These are phyloP conservation scores for Paramecium octaurelia DNA, from an alignment of 73 alveolate species.

Conservation along the genomic window DNA sequence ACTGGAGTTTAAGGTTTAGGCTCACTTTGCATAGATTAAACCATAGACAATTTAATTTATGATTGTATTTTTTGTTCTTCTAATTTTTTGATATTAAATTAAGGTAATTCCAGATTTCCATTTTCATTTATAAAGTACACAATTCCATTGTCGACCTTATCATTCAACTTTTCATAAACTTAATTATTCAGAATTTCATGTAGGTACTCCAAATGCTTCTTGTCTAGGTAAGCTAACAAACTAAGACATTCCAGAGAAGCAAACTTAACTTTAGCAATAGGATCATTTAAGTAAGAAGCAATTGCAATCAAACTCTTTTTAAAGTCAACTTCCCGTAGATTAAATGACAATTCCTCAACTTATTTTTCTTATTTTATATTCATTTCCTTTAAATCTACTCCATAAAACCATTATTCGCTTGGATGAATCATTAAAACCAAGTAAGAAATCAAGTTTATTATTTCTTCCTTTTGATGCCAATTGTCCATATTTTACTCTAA, in stretches of 20 bases:
- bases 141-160: slow-evolving; percentile 20
- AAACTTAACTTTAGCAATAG: background rate
- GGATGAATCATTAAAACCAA: background rate
- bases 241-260: slow-evolving; percentile 9
- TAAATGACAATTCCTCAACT: background rate
- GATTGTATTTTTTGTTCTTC: background rate
- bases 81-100: background rate
- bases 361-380: background rate
- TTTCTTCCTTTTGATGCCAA: slow-evolving; percentile 13
- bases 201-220: background rate
- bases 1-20: background rate
- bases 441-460: background rate
- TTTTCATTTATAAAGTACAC: background rate
- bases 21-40: background rate
- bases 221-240: background rate
- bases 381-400: background rate
- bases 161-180: slow-evolving; percentile 8
- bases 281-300: background rate
- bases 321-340: background rate
- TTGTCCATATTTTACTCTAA: background rate
- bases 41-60: background rate
- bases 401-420: slow-evolving; percentile 11
- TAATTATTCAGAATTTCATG: background rate
- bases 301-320: background rate
- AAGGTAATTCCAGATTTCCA: slow-evolving; percentile 34